phyloP scores from a whole-genome alignment of 768 basidiomycete species.

The Termitomyces sp. region DNA sequence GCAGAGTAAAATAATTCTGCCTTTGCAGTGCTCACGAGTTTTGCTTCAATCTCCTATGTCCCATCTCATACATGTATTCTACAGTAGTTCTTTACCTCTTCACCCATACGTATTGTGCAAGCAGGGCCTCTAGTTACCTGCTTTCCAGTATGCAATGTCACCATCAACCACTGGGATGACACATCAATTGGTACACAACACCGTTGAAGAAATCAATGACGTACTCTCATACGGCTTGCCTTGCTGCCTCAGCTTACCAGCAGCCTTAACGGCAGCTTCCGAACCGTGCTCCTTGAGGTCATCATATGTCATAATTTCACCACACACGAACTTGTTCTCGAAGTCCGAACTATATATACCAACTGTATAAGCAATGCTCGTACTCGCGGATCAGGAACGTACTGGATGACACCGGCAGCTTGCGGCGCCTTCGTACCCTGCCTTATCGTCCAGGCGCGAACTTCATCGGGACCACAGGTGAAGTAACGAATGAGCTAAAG shows the following conservation, averaged over 20 bases:
- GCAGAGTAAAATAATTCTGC: no score
- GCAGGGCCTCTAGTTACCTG: slow-evolving; percentile 40
- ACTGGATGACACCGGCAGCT: slow-evolving; percentile 98
- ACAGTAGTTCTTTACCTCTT: neutral
- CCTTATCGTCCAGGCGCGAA: slow-evolving; percentile 97
- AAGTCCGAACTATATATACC: slow-evolving; percentile 71
- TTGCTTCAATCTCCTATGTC: neutral
- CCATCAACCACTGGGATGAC: slow-evolving; percentile 67
- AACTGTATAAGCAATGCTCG: neutral
- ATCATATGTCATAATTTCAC: slow-evolving; percentile 91
- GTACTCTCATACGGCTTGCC: slow-evolving; percentile 95
- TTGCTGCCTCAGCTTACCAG: slow-evolving; percentile 91
- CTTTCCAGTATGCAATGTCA: slow-evolving; percentile 91
- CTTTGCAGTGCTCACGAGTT: neutral
- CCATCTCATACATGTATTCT: slow-evolving; percentile 5
- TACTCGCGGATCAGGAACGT: slow-evolving; percentile 21
- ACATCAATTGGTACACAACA: neutral
- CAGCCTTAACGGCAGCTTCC: slow-evolving; percentile 89
- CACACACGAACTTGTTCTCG: slow-evolving; percentile 96
- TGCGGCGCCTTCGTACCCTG: slow-evolving; percentile 93
- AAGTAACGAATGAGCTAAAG: slow-evolving; percentile 88
- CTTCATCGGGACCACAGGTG: slow-evolving; percentile 95
- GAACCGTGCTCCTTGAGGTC: slow-evolving; percentile 91
- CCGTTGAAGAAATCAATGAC: slow-evolving; percentile 21
- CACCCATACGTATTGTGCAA: neutral